Evolutionary conservation across 2,329 filamentous ascomycete genomes (phyloP).

Genomic region (Metarhizium humberi): DNA sequence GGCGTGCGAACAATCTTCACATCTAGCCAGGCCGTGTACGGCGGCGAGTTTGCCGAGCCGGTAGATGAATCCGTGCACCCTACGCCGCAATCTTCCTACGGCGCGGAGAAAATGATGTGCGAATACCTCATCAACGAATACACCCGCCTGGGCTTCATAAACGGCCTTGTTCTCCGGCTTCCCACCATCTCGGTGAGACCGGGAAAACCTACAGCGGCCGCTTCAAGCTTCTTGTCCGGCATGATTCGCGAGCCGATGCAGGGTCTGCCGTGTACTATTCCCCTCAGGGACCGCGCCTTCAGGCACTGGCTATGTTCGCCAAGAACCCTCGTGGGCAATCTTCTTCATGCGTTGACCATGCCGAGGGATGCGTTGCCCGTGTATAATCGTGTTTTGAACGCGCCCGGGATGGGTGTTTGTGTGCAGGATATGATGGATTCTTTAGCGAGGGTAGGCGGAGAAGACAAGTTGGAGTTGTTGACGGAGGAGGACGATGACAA

Average conservation of each 20-base stretch:
- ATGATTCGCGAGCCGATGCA: constrained; percentile 46
- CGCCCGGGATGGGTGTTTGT: constrained; percentile 36
- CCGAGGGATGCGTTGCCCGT: background rate
- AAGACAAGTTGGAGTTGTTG: no score
- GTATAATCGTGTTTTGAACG: constrained; percentile 23
- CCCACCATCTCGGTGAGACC: constrained; percentile 51
- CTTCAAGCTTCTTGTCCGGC: constrained; percentile 48
- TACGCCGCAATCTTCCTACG: constrained; percentile 48
- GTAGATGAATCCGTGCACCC: constrained; percentile 32
- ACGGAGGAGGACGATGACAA: constrained; percentile 35
- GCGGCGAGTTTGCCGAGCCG: constrained; percentile 37
- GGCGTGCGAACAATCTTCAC: constrained; percentile 48
- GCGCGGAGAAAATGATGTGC: constrained; percentile 45
- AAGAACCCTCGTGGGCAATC: constrained; percentile 34
- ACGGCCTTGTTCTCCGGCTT: constrained; percentile 44
- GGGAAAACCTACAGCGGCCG: constrained; percentile 47
- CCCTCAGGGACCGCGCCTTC: constrained; percentile 29
- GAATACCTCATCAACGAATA: constrained; percentile 26
- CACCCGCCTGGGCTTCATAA: constrained; percentile 41
- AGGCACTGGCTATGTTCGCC: constrained; percentile 40
- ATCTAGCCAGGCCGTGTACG: constrained; percentile 50
- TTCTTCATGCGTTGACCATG: constrained; percentile 25
- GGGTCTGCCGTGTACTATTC: constrained; percentile 33
- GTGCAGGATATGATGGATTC: constrained; percentile 41
- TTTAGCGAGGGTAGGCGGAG: constrained; percentile 17